Evolutionary conservation across 345 rosid species (phyloP).

Genomic region (Psidium friedrichsthalianum): DNA sequence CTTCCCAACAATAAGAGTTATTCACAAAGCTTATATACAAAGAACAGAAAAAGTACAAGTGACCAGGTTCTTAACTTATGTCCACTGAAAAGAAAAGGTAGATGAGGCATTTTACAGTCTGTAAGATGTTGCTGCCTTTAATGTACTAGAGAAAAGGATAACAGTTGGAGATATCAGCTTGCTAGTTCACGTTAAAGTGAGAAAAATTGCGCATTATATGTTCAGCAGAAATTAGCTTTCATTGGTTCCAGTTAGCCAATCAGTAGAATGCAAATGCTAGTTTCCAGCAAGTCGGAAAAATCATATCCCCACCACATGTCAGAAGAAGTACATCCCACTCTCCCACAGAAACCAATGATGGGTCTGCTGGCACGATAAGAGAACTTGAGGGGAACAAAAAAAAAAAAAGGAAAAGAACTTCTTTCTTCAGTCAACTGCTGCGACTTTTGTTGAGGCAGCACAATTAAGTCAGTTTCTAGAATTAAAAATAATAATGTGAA

Average conservation of each 20-base stretch:
- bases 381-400: not conserved
- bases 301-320: not conserved
- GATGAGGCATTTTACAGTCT: not conserved
- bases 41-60: not conserved
- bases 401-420: not conserved
- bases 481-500: not conserved
- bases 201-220: not conserved
- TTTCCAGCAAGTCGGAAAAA: not conserved
- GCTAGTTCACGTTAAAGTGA: not conserved
- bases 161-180: not conserved
- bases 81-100: not conserved
- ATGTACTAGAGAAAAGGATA: not conserved
- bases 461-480: not conserved
- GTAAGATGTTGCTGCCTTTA: not conserved
- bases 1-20: not conserved
- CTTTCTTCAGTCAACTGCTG: not conserved
- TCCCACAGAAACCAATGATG: not conserved
- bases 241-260: not conserved
- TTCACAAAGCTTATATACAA: not conserved
- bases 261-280: not conserved
- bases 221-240: not conserved
- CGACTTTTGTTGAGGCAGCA: not conserved
- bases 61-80: not conserved
- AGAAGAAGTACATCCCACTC: not conserved
- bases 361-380: not conserved